Conservation (phyloP, 148 eudicot species). For the Polygonum maritimum region DNA sequence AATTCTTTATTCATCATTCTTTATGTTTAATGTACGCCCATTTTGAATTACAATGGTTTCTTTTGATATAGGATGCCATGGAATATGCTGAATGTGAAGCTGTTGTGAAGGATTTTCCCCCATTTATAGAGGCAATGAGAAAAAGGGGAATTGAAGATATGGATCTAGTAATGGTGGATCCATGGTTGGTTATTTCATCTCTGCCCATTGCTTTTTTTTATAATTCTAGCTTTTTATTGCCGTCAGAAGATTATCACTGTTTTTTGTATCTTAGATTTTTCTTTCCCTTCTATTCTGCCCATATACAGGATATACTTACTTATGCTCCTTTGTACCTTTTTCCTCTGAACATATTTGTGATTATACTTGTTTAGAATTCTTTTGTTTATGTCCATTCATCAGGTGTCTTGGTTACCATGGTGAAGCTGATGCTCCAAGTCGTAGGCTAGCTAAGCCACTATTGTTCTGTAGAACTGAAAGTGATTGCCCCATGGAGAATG, state of each 20-base stretch:
- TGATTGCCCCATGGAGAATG: conserved; percentile 99
- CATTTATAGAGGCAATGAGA: conserved; percentile 89
- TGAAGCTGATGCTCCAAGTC: conserved; percentile 85
- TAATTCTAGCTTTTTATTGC: not conserved
- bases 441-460: conserved; percentile 91
- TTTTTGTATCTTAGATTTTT: not conserved
- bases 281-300: not conserved
- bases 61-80: conserved; percentile 63
- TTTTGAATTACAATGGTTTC: not conserved
- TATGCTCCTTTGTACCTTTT: not conserved
- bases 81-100: conserved; percentile 99
- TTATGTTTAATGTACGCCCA: not conserved
- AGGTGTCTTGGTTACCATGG: conserved; percentile 95
- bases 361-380: not conserved
- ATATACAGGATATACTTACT: not conserved
- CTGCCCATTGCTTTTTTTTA: not conserved
- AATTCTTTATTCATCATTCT: not conserved
- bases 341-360: not conserved
- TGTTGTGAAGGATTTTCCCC: conserved; percentile 79
- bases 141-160: conserved; percentile 94
- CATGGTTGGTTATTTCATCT: conserved; percentile 56
- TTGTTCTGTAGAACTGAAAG: conserved; percentile 94
- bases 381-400: conserved; percentile 13
- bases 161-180: conserved; percentile 97
- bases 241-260: not conserved